Evolutionary conservation across 192 early-diverging fungal species (phyloP).

Genomic region (Funneliformis geosporum): DNA sequence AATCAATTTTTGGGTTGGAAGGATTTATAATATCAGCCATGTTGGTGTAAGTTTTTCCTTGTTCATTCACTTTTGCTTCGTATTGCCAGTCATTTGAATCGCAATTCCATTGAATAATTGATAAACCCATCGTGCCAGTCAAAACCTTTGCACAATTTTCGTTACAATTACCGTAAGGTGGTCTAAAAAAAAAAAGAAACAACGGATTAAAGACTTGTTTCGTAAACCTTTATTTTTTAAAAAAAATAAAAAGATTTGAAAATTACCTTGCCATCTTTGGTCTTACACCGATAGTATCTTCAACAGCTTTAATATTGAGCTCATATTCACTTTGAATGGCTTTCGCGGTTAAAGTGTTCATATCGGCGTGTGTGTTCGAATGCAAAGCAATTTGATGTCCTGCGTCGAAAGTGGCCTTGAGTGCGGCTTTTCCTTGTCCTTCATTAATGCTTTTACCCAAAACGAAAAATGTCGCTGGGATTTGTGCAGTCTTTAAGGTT

Average conservation of each 20-base stretch:
- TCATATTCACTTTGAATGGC: neutral
- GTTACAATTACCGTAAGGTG: constrained; percentile 54
- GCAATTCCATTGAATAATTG: constrained; percentile 44
- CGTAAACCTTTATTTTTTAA: no score
- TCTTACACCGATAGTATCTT: neutral
- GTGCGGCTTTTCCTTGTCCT: neutral
- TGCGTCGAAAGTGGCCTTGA: neutral
- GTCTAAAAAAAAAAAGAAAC: constrained; percentile 5
- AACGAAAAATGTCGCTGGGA: neutral
- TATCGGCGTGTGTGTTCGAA: constrained; percentile 52
- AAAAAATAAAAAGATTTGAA: neutral
- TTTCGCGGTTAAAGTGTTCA: constrained; percentile 39
- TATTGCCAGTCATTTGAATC: constrained; percentile 47
- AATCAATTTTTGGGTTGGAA: constrained; percentile 38
- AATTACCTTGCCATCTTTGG: neutral
- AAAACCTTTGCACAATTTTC: constrained; percentile 38
- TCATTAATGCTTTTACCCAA: neutral
- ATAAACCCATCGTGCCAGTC: constrained; percentile 28
- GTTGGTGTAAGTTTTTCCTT: constrained; percentile 24
- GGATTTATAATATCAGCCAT: constrained; percentile 32
- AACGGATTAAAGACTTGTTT: neutral
- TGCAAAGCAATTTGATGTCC: constrained; percentile 68
- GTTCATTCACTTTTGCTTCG: constrained; percentile 5
- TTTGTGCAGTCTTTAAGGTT: neutral
- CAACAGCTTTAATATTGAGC: neutral